phyloP scores from a whole-genome alignment of 352 stramenopile genomes.

The Globisporangium viniferum region DNA sequence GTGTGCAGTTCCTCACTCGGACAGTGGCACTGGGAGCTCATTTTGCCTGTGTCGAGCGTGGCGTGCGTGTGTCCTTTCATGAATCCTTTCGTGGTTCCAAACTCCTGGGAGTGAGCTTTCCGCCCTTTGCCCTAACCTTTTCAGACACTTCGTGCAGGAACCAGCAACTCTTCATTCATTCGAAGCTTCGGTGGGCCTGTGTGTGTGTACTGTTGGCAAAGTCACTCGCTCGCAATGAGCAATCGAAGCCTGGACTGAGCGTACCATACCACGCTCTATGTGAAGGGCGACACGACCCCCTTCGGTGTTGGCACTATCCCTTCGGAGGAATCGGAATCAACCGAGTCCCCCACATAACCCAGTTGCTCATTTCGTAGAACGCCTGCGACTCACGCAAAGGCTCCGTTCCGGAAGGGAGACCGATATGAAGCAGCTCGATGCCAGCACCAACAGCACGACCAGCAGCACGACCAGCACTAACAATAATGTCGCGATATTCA shows the following conservation, averaged over 20 bases:
- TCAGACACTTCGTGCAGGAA: neutral
- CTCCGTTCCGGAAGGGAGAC: neutral
- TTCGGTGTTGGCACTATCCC: neutral
- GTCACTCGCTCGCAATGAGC: neutral
- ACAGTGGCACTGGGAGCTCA: neutral
- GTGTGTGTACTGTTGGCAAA: neutral
- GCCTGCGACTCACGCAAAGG: neutral
- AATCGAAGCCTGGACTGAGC: neutral
- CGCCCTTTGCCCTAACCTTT: neutral
- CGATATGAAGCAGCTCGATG: conserved; percentile 3
- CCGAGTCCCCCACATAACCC: neutral
- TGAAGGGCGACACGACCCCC: neutral
- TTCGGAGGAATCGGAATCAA: neutral
- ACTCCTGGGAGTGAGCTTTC: neutral
- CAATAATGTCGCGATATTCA: neutral
- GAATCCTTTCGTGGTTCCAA: neutral
- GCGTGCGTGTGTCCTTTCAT: neutral
- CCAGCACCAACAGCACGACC: neutral
- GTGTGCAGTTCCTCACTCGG: neutral
- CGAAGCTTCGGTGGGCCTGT: neutral
- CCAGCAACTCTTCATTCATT: neutral
- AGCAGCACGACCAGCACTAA: neutral
- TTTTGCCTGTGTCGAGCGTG: neutral
- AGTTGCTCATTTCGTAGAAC: neutral
- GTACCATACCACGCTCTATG: neutral